These are phyloP conservation scores for Phytophthora citrophthora DNA, from an alignment of 352 stramenopile genomes.

Conservation along the genomic window DNA sequence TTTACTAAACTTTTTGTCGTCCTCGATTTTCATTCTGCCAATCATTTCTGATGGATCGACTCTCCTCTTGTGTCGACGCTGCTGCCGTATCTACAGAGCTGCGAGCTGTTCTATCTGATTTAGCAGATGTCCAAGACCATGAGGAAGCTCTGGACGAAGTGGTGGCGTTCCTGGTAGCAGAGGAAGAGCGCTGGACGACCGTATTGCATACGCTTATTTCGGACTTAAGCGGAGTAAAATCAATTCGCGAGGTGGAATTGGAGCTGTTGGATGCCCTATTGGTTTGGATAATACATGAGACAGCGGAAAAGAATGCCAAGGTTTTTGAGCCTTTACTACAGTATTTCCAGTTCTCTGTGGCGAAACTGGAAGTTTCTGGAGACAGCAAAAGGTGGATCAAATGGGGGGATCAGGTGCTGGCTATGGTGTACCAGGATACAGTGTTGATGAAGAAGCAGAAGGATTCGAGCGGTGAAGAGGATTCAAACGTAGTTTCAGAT, in stretches of 20 bases:
- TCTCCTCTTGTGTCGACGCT: conserved; percentile 23
- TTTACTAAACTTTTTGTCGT: not conserved
- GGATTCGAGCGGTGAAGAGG: not conserved
- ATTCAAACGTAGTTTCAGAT: not conserved
- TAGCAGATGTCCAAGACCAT: conserved; percentile 9
- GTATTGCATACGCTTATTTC: conserved; percentile 21
- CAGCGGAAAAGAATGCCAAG: conserved; percentile 1
- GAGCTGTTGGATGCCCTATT: conserved; percentile 32
- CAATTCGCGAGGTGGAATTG: conserved; percentile 12
- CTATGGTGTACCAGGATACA: conserved; percentile 20
- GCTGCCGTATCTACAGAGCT: conserved; percentile 18
- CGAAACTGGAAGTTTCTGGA: conserved; percentile 18
- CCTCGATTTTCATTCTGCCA: not conserved
- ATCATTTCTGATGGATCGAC: conserved; percentile 4
- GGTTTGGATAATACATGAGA: conserved; percentile 3
- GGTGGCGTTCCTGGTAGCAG: conserved; percentile 23
- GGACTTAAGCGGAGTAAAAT: conserved; percentile 18
- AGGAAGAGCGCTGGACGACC: conserved; percentile 17
- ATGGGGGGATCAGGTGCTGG: conserved; percentile 34
- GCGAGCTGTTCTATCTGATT: not conserved
- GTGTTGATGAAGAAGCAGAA: conserved; percentile 12
- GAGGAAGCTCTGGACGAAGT: conserved; percentile 20
- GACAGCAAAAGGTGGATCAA: conserved; percentile 31
- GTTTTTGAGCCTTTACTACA: conserved; percentile 11
- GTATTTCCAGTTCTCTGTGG: conserved; percentile 22